phyloP scores from a whole-genome alignment of 2,329 filamentous ascomycete species.

The Verticillium klebahnii region DNA sequence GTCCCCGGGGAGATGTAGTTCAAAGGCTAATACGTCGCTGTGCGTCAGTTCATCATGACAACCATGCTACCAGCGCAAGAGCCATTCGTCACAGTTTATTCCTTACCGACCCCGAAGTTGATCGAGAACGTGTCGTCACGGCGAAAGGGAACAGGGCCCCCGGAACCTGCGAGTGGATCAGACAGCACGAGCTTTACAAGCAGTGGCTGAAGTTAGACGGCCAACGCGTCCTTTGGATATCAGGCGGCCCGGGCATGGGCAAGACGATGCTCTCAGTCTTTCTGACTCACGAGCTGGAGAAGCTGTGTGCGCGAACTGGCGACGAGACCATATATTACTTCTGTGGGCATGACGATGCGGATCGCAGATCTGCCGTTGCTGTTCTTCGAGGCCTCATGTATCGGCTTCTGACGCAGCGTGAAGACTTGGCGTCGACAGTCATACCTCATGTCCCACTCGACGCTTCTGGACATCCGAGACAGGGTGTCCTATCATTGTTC shows the following conservation, averaged over 20 bases:
- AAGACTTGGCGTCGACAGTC: neutral
- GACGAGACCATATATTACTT: neutral
- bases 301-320: neutral
- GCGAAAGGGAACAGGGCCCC: neutral
- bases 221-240: neutral
- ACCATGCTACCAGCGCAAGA: neutral
- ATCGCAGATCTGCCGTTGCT: neutral
- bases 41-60: neutral
- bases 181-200: neutral
- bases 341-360: neutral
- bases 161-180: neutral
- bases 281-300: neutral
- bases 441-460: neutral
- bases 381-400: neutral
- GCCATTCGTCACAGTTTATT: neutral
- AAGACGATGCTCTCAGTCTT: neutral
- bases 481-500: neutral
- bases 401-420: neutral
- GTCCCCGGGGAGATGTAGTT: neutral
- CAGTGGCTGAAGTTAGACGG: neutral
- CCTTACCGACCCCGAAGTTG: neutral
- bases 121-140: neutral
- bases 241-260: neutral
- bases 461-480: neutral
- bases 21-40: neutral